Evolutionary conservation across 2,329 filamentous ascomycete genomes (phyloP), one percentile per base, ranked within the genome.

Genomic region (Colletotrichum sp.): DNA sequence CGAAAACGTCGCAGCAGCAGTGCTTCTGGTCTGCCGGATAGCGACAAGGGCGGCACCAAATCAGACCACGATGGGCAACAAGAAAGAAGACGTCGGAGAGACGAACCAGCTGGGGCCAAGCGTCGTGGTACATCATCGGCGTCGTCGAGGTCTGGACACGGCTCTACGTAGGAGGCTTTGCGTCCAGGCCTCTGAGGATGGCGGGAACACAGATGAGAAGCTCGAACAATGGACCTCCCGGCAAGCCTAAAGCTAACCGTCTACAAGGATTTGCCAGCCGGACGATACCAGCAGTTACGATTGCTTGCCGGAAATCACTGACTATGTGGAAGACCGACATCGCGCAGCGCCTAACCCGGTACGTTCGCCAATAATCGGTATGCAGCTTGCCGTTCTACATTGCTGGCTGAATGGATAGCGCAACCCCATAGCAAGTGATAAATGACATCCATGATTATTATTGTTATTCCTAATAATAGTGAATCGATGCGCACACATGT

Each of bases 111-210:
- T 13, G 44, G 26, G 18, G 24, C 9, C 34, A 87, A 86, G 78
- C 88, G 88, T 82, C 86, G 86, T 79, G 90, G 87, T 82, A 86
- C 86, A 78, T 90, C 90, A 78, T 89, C 89, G 78, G 86, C 86
- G 82, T 89, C 89, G 81, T 88, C 88, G 83, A 84, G 85, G 81
- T 86, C 88, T 9, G 69, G 28, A 18, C 30, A 57, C 36, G 26
- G 34, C 13, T 30, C 36, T 13, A 76, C 68, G 34, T 67, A 32
- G 49, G 49, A 30, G 55, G 12, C n/a, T 13, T 7, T 24, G 18
- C 16, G 49, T 12, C 26, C 59, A 21, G 13, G 12, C 36, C 26
- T 49, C 21, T 57, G 24, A 16, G 28, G 15, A 36, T 66, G 59
- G 18, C 10, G 49, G n/a, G 52, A 34, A 32, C 21, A 65, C 63